phyloP scores from a whole-genome alignment of 2,329 filamentous ascomycete genomes.

The Sclerotinia sclerotiorum region DNA sequence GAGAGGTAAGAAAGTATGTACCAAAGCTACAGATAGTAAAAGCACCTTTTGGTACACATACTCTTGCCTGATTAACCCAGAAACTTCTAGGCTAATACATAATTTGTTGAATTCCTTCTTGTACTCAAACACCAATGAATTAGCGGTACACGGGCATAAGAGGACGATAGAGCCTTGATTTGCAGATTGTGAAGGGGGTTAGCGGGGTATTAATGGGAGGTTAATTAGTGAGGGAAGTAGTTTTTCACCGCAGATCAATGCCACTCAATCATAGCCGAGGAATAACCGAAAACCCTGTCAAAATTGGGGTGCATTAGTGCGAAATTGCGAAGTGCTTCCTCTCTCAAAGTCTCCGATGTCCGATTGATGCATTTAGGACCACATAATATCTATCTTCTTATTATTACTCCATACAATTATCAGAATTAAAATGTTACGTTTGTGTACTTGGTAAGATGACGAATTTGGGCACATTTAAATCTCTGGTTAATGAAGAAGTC shows the following conservation, averaged over 20 bases:
- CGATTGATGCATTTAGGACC: not conserved
- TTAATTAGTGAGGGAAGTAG: too few species aligned
- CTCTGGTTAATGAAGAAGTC: not conserved
- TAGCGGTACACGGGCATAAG: too few species aligned
- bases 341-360: not conserved
- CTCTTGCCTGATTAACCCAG: not conserved
- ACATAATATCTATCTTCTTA: not conserved
- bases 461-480: not conserved
- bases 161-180: too few species aligned
- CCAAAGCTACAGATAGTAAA: too few species aligned
- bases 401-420: too few species aligned
- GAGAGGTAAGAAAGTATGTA: too few species aligned
- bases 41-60: too few species aligned
- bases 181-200: too few species aligned
- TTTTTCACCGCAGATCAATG: not conserved
- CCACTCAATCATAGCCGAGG: not conserved
- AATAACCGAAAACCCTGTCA: not conserved
- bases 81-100: not conserved
- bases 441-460: not conserved
- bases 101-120: not conserved
- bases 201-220: too few species aligned
- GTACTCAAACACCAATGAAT: not conserved
- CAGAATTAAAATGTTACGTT: too few species aligned
- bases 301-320: conserved; percentile 8
- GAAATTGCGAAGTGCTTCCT: not conserved